Base-by-base conservation (phyloP, 352 stramenopile genomes). In the Globisporangium nodosum region DNA sequence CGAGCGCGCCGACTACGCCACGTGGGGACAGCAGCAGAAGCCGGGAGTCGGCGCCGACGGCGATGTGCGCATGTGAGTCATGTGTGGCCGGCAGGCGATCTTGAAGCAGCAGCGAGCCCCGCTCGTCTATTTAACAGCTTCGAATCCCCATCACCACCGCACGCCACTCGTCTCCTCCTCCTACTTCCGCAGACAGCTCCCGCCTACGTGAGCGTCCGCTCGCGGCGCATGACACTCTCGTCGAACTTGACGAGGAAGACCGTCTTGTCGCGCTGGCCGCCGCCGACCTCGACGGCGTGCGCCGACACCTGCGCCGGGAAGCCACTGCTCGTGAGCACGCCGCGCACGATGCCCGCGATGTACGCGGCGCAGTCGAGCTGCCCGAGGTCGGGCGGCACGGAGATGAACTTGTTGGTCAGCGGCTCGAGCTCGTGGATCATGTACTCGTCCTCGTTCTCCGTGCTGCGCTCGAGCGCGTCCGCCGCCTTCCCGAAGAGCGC, bases 401-500 rank as follows among this genome's bases (percentile, higher is more conserved):
- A 98, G 54, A 99, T 96, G 76, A 98, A 99, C 57, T 93, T 98
- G 74, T 97, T 98, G 20, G 91, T 96, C n/a, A 98, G 71, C 24
- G 92, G 92, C 60, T 97, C 88, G 49, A 94, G 70, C 66, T 97
- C 91, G 66, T 97, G 87, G 66, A 99, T 99, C 94, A 98, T 99
- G 76, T 97, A 99, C 85, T 99, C 96, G 73, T 98, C 87, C n/a
- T 97, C 92, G 70, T 98, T 97, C 70, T 98, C 94, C 37, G 96
- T 98, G 61, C 88, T 98, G 58, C 93, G 80, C 76, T 99, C 96
- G 27, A 99, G 79, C 13, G 92, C 97, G 62, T 99, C 96, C 1
- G 96, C 96, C 12, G 90, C 81, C 69, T 98, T 99, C 49, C 95
- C 95, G 70, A 99, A 99, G 16, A 99, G 74, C 48, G 87, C 82